Percentiles rank a stretch among this genome's conserved stretches.
phyloP scores from a whole-genome alignment of 2,329 filamentous ascomycete species.

The Cordyceps tenuipes region DNA sequence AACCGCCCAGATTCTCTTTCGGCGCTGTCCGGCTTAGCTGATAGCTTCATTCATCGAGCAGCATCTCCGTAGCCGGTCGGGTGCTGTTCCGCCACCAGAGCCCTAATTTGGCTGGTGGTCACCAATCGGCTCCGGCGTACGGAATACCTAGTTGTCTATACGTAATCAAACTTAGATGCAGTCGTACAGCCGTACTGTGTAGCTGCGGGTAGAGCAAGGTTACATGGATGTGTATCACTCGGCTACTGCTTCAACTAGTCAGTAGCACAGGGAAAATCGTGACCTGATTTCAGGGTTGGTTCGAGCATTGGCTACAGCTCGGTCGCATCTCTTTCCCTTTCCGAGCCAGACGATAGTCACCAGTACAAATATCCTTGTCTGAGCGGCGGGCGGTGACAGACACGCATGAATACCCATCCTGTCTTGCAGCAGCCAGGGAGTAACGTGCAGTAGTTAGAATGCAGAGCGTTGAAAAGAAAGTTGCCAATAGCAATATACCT shows the following conservation, averaged over 20 bases:
- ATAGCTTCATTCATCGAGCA: too few species aligned
- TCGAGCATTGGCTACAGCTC: neutral
- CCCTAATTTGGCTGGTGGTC: neutral
- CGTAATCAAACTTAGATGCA: neutral
- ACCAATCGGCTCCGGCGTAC: neutral
- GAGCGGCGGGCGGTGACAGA: neutral
- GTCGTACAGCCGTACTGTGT: neutral
- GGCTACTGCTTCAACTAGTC: neutral
- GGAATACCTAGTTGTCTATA: neutral
- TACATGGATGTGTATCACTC: neutral
- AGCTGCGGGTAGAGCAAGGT: neutral
- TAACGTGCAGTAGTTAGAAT: neutral
- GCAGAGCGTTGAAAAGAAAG: neutral
- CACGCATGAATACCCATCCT: neutral
- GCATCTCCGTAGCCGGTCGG: neutral
- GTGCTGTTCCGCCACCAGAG: neutral
- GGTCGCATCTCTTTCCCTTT: neutral
- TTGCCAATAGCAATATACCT: neutral
- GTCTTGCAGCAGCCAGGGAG: constrained; percentile 7
- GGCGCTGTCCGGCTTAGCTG: neutral
- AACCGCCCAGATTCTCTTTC: neutral
- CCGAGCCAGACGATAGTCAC: neutral
- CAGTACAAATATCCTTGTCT: neutral
- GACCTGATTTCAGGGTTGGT: neutral
- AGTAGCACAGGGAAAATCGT: neutral